phyloP scores from a whole-genome alignment of 768 basidiomycete genomes.

The Tylopilus vinaceipallidus region DNA sequence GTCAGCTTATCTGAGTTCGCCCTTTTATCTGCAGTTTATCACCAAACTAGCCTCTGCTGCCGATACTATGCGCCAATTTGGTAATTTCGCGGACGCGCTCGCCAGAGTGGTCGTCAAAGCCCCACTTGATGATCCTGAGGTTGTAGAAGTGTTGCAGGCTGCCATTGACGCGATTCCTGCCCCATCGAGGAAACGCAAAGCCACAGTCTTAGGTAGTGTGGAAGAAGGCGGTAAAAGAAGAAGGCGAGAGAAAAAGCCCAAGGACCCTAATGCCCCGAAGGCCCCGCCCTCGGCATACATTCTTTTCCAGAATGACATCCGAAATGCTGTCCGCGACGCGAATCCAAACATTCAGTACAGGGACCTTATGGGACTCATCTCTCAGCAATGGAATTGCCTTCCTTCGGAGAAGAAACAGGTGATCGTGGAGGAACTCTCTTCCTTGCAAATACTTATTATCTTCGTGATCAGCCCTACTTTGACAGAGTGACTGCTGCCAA shows the following conservation, averaged over 20 bases:
- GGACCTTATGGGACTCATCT: slow-evolving; percentile 71
- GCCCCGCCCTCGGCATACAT: slow-evolving; percentile 92
- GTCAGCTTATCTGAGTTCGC: slow-evolving; percentile 18
- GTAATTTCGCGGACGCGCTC: slow-evolving; percentile 58
- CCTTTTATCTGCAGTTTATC: slow-evolving; percentile 47
- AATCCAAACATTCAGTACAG: slow-evolving; percentile 65
- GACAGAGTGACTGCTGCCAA: slow-evolving; percentile 55
- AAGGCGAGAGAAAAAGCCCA: slow-evolving; percentile 54
- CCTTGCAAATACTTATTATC: not conserved
- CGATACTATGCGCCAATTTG: slow-evolving; percentile 60
- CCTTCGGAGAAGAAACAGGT: slow-evolving; percentile 71
- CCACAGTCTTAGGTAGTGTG: slow-evolving; percentile 25
- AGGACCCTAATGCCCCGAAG: slow-evolving; percentile 94
- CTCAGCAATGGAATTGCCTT: slow-evolving; percentile 73
- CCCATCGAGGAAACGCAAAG: slow-evolving; percentile 53
- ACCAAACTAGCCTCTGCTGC: slow-evolving; percentile 55
- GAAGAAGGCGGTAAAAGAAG: slow-evolving; percentile 38
- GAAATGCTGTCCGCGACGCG: slow-evolving; percentile 64
- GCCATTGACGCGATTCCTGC: slow-evolving; percentile 33
- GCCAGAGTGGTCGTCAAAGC: slow-evolving; percentile 45
- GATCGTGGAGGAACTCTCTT: slow-evolving; percentile 27
- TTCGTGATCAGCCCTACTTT: slow-evolving; percentile 28
- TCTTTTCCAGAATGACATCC: slow-evolving; percentile 89
- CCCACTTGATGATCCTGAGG: slow-evolving; percentile 32
- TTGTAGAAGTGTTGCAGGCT: slow-evolving; percentile 27